Evolutionary conservation across 257 asterid genomes (phyloP).

Genomic region (Cordia subcordata): DNA sequence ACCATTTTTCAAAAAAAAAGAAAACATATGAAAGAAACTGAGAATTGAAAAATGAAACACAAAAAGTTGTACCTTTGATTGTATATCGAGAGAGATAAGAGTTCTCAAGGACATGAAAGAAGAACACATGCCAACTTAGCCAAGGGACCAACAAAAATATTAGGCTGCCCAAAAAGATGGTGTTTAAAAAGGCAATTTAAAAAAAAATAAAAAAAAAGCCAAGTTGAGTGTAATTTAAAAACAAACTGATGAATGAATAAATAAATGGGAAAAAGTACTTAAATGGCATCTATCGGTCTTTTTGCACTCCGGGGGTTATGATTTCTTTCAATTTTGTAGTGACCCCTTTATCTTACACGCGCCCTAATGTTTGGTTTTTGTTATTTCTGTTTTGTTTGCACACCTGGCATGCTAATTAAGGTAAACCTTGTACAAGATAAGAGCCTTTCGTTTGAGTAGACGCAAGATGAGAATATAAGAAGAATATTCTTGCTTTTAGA

Average conservation of each 20-base stretch:
- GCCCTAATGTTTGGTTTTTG: too few species aligned
- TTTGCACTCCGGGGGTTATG: slow-evolving; percentile 3
- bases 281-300: background rate
- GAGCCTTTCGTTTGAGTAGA: background rate
- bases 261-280: background rate
- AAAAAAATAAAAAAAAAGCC: background rate
- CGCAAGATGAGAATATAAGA: background rate
- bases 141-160: slow-evolving; percentile 9
- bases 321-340: background rate
- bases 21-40: background rate
- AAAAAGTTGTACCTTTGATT: slow-evolving; percentile 38
- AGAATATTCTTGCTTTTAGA: background rate
- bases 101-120: background rate
- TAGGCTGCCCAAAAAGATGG: slow-evolving; percentile 2
- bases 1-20: slow-evolving; percentile 11
- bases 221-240: background rate
- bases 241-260: too few species aligned
- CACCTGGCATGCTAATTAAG: background rate
- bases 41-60: background rate
- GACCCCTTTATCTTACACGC: background rate
- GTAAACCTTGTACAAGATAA: background rate
- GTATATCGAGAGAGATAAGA: slow-evolving; percentile 20
- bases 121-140: background rate
- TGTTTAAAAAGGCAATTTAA: too few species aligned
- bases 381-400: background rate